A percentile compares a stretch with the other conserved stretches of the same genome.
Conservation (phyloP, 2,329 filamentous ascomycete genomes). For the Pseudogymnoascus pannorum region DNA sequence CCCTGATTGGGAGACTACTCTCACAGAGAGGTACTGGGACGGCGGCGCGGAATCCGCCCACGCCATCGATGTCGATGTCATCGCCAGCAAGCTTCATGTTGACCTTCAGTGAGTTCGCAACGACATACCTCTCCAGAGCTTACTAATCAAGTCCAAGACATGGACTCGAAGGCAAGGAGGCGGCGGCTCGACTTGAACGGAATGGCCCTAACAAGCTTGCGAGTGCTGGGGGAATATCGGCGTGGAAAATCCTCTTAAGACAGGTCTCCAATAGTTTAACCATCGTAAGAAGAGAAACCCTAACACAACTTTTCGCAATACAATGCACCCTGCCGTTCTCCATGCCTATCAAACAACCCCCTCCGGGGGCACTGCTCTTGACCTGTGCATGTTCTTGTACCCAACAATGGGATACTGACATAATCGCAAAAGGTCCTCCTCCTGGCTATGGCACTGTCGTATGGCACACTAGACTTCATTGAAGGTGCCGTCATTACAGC, state of each 20-base stretch:
- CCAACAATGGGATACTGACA: slow-evolving; percentile 2
- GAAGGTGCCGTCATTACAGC: slow-evolving; percentile 57
- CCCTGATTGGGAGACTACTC: background rate
- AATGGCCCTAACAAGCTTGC: slow-evolving; percentile 67
- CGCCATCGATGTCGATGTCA: slow-evolving; percentile 25
- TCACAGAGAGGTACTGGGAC: slow-evolving; percentile 10
- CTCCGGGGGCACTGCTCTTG: background rate
- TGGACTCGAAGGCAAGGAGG: slow-evolving; percentile 58
- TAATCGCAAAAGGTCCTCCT: slow-evolving; percentile 53
- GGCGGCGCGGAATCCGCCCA: slow-evolving; percentile 27
- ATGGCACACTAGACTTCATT: slow-evolving; percentile 57
- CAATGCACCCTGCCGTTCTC: slow-evolving; percentile 6
- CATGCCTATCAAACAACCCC: background rate
- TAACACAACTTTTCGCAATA: background rate
- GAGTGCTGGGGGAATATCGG: slow-evolving; percentile 61
- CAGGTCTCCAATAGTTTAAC: slow-evolving; percentile 73
- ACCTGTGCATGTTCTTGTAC: background rate
- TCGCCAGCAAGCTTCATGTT: slow-evolving; percentile 18
- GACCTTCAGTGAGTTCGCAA: slow-evolving; percentile 15
- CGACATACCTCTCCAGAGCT: background rate
- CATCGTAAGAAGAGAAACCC: slow-evolving; percentile 38
- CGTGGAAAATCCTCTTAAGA: slow-evolving; percentile 69
- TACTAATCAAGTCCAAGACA: slow-evolving; percentile 39
- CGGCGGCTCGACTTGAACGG: slow-evolving; percentile 54
- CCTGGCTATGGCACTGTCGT: slow-evolving; percentile 64